Evolutionary conservation across 352 stramenopile genomes (phyloP), one percentile per base, ranked within the genome.

Genomic region (Phytophthora megakarya): DNA sequence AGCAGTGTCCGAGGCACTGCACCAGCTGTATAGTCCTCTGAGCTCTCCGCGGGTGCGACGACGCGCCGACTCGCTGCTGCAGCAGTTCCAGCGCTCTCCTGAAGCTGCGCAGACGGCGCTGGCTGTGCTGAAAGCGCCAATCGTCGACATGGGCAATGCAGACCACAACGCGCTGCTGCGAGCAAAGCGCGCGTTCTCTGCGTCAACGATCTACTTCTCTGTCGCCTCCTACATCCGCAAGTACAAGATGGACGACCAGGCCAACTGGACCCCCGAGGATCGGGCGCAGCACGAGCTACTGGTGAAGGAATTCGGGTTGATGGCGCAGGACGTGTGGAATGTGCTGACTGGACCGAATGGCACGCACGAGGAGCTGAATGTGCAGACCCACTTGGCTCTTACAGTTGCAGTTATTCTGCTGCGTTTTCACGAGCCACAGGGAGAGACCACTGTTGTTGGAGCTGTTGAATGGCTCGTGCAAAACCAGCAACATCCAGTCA

Each of bases 291-390:
- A 93, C 46, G 75, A 86, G 26, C 9, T 61, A 5, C 46, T 90
- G 1, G 80, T 84, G 13, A 84, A 83, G 21, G 76, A 92, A 32
- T 92, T 92, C 43, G 72, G 61, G 0, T 32, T 67, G 18, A 71
- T 94, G 44, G 89, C 81, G 16, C 85, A 89, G 26, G 69, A 92
- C 45, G 73, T 92, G 25, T 94, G 85, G 85, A 85, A 91, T 53
- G 60, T 94, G 8, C 50, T 94, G 13, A 94, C 81, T 13, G 78
- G 81, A 1, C 77, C 78, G 3, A 78, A 84, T 28, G 78, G 78
- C 15, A 72, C 59, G 0, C 23, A 76, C 2, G 85, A 94, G 45
- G 81, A 90, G 33, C 52, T 69, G 1, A 81, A 74, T 49, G 81
- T 91, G 53, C 81, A 90, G 61, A 94, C 72, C 5, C 76, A 90